Conservation (phyloP, 2,329 filamentous ascomycete genomes). For the Cladosporium oxysporum region DNA sequence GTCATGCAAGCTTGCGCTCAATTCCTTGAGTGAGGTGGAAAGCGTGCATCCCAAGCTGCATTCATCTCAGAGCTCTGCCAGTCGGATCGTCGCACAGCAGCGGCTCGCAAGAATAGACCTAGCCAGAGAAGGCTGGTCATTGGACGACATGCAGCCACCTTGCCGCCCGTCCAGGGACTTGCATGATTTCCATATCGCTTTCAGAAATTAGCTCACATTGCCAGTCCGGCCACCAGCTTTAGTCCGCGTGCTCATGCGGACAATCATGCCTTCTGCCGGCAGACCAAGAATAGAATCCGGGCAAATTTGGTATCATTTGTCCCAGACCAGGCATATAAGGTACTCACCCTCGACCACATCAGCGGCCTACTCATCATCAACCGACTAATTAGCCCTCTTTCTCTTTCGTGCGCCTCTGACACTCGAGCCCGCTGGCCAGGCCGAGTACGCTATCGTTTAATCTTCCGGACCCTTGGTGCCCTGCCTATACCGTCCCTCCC, state of each 20-base stretch:
- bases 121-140: conserved; percentile 1
- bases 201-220: conserved; percentile 20
- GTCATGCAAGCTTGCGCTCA: conserved; percentile 20
- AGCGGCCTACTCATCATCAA: conserved; percentile 39
- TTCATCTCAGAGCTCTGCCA: conserved; percentile 17
- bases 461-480: conserved; percentile 35
- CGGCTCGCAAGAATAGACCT: conserved; percentile 16
- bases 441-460: conserved; percentile 47
- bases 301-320: conserved; percentile 42
- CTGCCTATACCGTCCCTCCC: conserved; percentile 31
- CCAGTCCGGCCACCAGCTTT: conserved; percentile 16
- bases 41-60: conserved; percentile 15
- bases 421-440: conserved; percentile 50
- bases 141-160: conserved; percentile 18
- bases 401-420: conserved; percentile 38
- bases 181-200: conserved; percentile 14
- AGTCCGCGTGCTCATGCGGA: conserved; percentile 13
- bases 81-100: conserved; percentile 19
- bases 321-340: conserved; percentile 50
- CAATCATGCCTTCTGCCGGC: conserved; percentile 5
- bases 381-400: conserved; percentile 52
- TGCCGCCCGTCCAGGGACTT: conserved; percentile 15
- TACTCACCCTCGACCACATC: conserved; percentile 40
- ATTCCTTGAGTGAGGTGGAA: conserved; percentile 8
- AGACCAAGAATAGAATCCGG: conserved; percentile 52